Conservation (phyloP, 495 filamentous ascomycete genomes). For the Sabuloglossum arenarium region DNA sequence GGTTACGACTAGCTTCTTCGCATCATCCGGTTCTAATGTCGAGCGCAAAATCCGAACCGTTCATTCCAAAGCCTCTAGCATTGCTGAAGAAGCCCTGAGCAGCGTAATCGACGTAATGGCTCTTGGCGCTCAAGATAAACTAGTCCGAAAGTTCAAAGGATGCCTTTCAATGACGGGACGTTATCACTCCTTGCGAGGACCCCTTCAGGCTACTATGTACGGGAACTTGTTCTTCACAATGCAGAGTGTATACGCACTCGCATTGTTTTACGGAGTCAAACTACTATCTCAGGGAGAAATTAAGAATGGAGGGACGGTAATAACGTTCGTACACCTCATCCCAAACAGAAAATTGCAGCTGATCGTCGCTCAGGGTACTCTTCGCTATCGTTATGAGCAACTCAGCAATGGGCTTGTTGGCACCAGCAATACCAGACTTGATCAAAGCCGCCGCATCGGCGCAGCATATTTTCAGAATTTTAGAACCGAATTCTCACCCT, state of each 20-base stretch:
- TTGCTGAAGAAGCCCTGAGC: slow-evolving; percentile 28
- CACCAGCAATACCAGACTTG: slow-evolving; percentile 20
- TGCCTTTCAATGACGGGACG: slow-evolving; percentile 12
- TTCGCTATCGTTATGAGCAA: not conserved
- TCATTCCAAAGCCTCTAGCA: slow-evolving; percentile 17
- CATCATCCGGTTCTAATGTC: slow-evolving; percentile 9
- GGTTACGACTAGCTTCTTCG: slow-evolving; percentile 15
- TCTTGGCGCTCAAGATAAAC: slow-evolving; percentile 22
- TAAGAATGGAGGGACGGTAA: not conserved
- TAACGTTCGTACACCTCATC: slow-evolving; percentile 17
- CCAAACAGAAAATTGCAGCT: slow-evolving; percentile 32
- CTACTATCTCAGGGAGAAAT: slow-evolving; percentile 10
- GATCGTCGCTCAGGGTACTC: slow-evolving; percentile 15
- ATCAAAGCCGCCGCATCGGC: slow-evolving; percentile 26
- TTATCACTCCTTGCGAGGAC: slow-evolving; percentile 13
- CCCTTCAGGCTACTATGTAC: slow-evolving; percentile 16
- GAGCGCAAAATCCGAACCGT: slow-evolving; percentile 15
- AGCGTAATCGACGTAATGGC: slow-evolving; percentile 32
- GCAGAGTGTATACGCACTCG: slow-evolving; percentile 26
- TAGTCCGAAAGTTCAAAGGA: slow-evolving; percentile 20
- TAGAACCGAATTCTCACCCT: slow-evolving; percentile 23
- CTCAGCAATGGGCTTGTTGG: not conserved
- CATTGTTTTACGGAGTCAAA: slow-evolving; percentile 30
- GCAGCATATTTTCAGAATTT: slow-evolving; percentile 22
- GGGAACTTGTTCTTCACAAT: slow-evolving; percentile 22